These are phyloP conservation scores for Colletotrichum tropicicola DNA, from an alignment of 2,329 filamentous ascomycete genomes.

Conservation along the genomic window DNA sequence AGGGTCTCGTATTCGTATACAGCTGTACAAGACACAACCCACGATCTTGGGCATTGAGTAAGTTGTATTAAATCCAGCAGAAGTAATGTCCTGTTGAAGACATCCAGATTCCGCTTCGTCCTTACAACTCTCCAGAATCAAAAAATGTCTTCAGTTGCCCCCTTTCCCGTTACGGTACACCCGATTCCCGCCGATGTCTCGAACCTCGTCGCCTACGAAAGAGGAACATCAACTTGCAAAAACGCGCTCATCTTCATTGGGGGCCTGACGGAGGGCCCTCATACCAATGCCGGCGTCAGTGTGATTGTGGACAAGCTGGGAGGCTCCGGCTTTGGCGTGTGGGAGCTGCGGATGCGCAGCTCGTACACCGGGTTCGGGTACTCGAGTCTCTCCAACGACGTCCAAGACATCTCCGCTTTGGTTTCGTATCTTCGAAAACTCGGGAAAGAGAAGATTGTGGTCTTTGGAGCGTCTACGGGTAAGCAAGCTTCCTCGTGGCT, in stretches of 20 bases:
- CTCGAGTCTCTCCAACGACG: constrained; percentile 58
- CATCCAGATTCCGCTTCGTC: not conserved
- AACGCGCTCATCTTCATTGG: constrained; percentile 76
- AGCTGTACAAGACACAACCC: not conserved
- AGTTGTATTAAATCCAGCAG: not conserved
- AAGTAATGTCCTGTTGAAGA: not conserved
- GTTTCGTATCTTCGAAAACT: constrained; percentile 61
- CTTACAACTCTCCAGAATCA: not conserved
- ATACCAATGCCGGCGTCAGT: constrained; percentile 67
- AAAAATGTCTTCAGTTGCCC: not conserved
- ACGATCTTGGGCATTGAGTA: not conserved
- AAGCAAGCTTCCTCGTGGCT: no score
- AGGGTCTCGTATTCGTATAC: no score
- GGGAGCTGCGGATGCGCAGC: constrained; percentile 64
- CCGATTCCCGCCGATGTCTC: not conserved
- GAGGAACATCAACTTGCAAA: not conserved
- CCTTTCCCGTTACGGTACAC: not conserved
- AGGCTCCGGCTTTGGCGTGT: constrained; percentile 55
- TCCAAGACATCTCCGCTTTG: constrained; percentile 59
- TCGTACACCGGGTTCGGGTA: constrained; percentile 62
- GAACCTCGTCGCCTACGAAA: not conserved
- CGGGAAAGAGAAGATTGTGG: constrained; percentile 58
- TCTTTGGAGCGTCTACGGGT: constrained; percentile 50
- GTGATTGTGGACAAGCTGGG: constrained; percentile 54
- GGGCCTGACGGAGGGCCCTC: constrained; percentile 74